Evolutionary conservation across 2,329 filamentous ascomycete species (phyloP).

Genomic region (Fusarium circinatum): DNA sequence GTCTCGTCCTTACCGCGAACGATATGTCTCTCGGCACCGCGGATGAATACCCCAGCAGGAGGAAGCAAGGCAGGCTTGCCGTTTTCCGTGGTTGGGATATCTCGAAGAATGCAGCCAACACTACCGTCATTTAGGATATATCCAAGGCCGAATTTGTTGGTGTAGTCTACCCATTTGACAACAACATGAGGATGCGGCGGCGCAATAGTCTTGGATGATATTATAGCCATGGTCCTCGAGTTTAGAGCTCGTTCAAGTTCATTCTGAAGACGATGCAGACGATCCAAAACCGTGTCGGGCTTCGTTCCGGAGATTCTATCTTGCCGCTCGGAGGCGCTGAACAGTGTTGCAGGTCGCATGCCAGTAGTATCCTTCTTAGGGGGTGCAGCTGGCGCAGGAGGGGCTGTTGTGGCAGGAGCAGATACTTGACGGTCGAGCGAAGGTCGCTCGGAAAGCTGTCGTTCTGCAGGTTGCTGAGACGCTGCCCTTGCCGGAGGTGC

Average conservation of each 20-base stretch:
- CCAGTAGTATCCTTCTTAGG: slow-evolving; percentile 45
- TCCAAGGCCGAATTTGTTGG: slow-evolving; percentile 85
- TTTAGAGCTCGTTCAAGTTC: slow-evolving; percentile 73
- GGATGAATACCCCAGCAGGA: slow-evolving; percentile 77
- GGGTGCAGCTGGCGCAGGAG: slow-evolving; percentile 37
- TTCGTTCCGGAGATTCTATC: slow-evolving; percentile 62
- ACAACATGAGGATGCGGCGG: slow-evolving; percentile 71
- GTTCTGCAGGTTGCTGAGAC: slow-evolving; percentile 40
- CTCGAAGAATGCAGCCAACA: slow-evolving; percentile 75
- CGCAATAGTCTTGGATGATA: slow-evolving; percentile 64
- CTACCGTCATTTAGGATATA: slow-evolving; percentile 86
- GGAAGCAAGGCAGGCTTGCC: slow-evolving; percentile 65
- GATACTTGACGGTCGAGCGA: slow-evolving; percentile 45
- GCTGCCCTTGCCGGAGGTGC: slow-evolving; percentile 44
- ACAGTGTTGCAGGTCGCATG: slow-evolving; percentile 60
- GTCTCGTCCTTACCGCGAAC: slow-evolving; percentile 66
- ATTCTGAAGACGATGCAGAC: slow-evolving; percentile 65
- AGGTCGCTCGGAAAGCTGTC: slow-evolving; percentile 37
- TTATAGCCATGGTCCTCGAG: slow-evolving; percentile 69
- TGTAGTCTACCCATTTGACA: slow-evolving; percentile 89
- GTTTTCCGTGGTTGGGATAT: slow-evolving; percentile 63
- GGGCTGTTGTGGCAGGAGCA: slow-evolving; percentile 27
- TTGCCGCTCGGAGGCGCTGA: slow-evolving; percentile 64
- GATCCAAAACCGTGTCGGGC: slow-evolving; percentile 67
- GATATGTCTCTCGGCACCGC: slow-evolving; percentile 76